These are phyloP conservation scores for Plasmodium knowlesi DNA, from an alignment of 169 alveolate species.

Conservation along the genomic window DNA sequence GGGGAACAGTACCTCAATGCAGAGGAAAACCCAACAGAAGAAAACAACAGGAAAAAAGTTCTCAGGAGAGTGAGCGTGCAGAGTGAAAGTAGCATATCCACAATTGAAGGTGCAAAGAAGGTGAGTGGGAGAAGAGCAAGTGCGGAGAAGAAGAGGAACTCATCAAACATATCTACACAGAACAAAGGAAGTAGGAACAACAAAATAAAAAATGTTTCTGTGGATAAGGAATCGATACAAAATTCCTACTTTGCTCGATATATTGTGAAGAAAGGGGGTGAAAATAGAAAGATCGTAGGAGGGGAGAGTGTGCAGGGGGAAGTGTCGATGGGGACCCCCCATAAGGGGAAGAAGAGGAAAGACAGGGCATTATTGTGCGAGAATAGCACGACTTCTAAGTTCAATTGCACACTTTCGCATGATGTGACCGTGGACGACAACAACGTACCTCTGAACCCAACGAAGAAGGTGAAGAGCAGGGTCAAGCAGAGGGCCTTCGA, in stretches of 20 bases:
- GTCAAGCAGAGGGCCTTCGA: neutral
- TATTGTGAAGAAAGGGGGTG: neutral
- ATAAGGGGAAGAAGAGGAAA: constrained; percentile 34
- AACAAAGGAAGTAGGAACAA: neutral
- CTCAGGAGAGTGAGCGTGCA: neutral
- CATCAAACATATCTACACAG: neutral
- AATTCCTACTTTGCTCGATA: constrained; percentile 1
- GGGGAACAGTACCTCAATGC: neutral
- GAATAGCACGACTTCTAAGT: constrained; percentile 22
- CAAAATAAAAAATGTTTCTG: neutral
- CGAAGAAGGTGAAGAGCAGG: constrained; percentile 77
- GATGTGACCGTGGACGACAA: constrained; percentile 75
- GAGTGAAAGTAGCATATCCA: neutral
- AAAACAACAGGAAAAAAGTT: neutral
- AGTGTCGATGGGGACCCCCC: neutral
- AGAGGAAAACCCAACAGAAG: neutral
- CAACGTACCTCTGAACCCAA: constrained; percentile 80
- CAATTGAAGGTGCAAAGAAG: neutral
- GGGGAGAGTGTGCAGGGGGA: neutral
- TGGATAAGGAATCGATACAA: neutral
- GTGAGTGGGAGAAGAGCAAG: neutral
- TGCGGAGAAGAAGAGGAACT: neutral
- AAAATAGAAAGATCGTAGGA: neutral
- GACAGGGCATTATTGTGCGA: constrained; percentile 6
- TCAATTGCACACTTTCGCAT: constrained; percentile 30